phyloP scores from a whole-genome alignment of 2,329 filamentous ascomycete genomes.

The Fusarium agapanthi region DNA sequence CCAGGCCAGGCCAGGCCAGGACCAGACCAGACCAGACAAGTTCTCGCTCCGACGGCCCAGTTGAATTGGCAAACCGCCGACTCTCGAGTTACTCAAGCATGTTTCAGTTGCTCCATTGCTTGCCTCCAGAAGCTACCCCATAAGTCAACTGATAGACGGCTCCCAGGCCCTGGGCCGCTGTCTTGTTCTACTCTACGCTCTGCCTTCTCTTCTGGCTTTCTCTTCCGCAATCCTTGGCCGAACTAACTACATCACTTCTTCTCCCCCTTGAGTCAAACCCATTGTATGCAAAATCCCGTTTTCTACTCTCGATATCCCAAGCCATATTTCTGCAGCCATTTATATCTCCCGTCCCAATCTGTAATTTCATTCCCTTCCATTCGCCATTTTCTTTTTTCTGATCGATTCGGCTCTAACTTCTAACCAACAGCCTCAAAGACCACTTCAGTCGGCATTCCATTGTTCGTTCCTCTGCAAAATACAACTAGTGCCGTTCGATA shows the following conservation, averaged over 20 bases:
- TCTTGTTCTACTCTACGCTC: slow-evolving; percentile 3
- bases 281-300: slow-evolving; percentile 13
- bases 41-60: slow-evolving; percentile 35
- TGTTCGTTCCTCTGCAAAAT: neutral
- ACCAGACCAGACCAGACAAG: neutral
- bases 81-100: slow-evolving; percentile 47
- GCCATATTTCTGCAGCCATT: neutral
- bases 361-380: slow-evolving; percentile 1
- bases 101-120: slow-evolving; percentile 46
- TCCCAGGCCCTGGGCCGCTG: neutral
- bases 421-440: neutral
- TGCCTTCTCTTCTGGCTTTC: neutral
- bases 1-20: neutral
- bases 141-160: slow-evolving; percentile 28
- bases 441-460: neutral
- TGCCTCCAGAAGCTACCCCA: slow-evolving; percentile 39
- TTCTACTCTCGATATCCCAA: neutral
- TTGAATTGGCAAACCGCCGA: slow-evolving; percentile 43
- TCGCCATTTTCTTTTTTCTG: neutral
- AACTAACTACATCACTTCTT: slow-evolving; percentile 11
- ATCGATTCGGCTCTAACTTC: slow-evolving; percentile 7
- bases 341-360: neutral
- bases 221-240: slow-evolving; percentile 1
- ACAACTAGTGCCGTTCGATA: slow-evolving; percentile 11
- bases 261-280: neutral